Evolutionary conservation across 768 basidiomycete species (phyloP).

Genomic region (Tubosaeta sp.): DNA sequence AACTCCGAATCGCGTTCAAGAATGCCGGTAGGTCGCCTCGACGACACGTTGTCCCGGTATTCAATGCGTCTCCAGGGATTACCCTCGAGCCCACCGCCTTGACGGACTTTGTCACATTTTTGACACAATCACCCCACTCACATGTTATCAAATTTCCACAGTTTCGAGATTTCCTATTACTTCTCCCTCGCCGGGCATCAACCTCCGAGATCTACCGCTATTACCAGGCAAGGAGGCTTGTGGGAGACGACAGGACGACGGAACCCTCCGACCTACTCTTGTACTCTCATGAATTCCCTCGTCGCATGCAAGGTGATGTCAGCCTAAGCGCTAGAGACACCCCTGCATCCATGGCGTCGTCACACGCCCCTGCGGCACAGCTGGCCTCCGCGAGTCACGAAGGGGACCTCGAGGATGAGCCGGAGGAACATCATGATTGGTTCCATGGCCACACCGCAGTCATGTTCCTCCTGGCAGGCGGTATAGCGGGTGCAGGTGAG

Average conservation of each 20-base stretch:
- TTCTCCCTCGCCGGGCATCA: constrained; percentile 78
- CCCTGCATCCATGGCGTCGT: constrained; percentile 35
- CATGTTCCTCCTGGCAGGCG: constrained; percentile 91
- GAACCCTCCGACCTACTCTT: constrained; percentile 36
- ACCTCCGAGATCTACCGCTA: constrained; percentile 83
- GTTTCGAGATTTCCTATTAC: constrained; percentile 86
- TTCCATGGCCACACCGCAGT: constrained; percentile 70
- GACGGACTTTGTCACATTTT: constrained; percentile 73
- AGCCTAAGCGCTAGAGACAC: constrained; percentile 74
- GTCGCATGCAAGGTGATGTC: constrained; percentile 59
- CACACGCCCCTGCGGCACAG: constrained; percentile 11
- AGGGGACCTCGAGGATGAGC: constrained; percentile 50
- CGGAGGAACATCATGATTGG: constrained; percentile 56
- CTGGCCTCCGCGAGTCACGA: constrained; percentile 27
- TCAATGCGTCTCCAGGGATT: constrained; percentile 51
- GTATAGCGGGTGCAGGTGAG: constrained; percentile 89
- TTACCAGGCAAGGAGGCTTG: constrained; percentile 64
- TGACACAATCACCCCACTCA: constrained; percentile 69
- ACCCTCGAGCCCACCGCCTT: constrained; percentile 64
- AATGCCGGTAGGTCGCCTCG: constrained; percentile 56
- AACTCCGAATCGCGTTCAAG: constrained; percentile 56
- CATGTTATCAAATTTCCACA: constrained; percentile 74
- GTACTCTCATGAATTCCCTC: constrained; percentile 21
- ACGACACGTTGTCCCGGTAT: constrained; percentile 21
- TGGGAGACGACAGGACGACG: constrained; percentile 81